Conservation (phyloP, 352 stramenopile genomes). For the Phytopythium vexans region DNA sequence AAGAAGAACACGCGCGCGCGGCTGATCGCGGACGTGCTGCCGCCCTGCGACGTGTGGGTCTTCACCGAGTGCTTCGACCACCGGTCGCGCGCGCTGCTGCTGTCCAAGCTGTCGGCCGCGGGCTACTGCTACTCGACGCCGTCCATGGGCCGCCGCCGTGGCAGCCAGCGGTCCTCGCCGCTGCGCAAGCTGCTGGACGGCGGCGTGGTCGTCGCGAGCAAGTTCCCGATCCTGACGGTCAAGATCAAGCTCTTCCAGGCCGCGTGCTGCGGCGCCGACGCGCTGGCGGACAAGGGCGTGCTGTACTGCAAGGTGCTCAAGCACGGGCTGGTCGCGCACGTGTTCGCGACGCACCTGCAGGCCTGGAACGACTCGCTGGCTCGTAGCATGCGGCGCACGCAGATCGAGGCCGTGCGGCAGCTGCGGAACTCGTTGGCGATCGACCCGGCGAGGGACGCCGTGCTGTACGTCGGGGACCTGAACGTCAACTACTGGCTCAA, state of each 20-base stretch:
- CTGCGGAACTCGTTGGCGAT: constrained; percentile 61
- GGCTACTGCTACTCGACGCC: constrained; percentile 71
- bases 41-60: constrained; percentile 66
- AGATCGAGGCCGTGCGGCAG: constrained; percentile 61
- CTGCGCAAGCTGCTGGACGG: constrained; percentile 74
- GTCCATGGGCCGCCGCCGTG: constrained; percentile 64
- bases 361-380: constrained; percentile 70
- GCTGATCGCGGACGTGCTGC: constrained; percentile 64
- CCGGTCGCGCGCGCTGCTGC: constrained; percentile 53
- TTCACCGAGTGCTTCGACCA: constrained; percentile 84
- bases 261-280: constrained; percentile 56
- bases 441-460: constrained; percentile 49
- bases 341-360: constrained; percentile 76
- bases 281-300: constrained; percentile 73
- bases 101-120: constrained; percentile 58
- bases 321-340: constrained; percentile 62
- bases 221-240: constrained; percentile 72
- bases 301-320: constrained; percentile 83
- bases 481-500: constrained; percentile 82
- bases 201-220: constrained; percentile 62
- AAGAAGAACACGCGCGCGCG: constrained; percentile 77
- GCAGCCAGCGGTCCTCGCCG: constrained; percentile 40
- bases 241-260: constrained; percentile 72
- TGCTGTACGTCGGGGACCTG: constrained; percentile 64
- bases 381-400: constrained; percentile 47